These are phyloP conservation scores for Cercospora brassicicola DNA, from an alignment of 2,329 filamentous ascomycete species.

Conservation along the genomic window DNA sequence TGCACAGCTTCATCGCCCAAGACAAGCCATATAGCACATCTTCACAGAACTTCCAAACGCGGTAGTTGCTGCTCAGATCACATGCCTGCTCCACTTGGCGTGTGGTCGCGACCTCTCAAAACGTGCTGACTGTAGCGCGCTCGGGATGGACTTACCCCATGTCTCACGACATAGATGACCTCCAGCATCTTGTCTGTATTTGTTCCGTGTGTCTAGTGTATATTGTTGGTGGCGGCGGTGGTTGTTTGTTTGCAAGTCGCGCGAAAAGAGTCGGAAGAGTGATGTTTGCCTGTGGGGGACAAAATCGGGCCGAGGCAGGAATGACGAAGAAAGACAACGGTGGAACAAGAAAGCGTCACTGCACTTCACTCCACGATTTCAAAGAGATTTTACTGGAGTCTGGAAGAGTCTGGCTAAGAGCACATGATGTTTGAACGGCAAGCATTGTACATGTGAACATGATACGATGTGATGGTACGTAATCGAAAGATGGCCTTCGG, in stretches of 20 bases:
- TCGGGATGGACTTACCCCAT: constrained; percentile 48
- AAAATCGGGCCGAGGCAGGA: constrained; percentile 7
- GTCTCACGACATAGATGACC: constrained; percentile 52
- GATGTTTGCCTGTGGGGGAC: not conserved
- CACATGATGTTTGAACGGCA: no score
- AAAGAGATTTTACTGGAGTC: not conserved
- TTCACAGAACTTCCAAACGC: not conserved
- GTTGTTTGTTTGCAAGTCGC: not conserved
- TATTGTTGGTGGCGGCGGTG: not conserved
- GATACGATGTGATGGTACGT: not conserved
- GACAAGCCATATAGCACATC: not conserved
- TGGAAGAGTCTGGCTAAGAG: not conserved
- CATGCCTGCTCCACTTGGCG: constrained; percentile 9
- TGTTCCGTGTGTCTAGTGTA: not conserved
- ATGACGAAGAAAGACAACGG: not conserved
- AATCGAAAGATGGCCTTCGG: not conserved
- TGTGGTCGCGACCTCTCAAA: not conserved
- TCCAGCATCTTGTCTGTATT: constrained; percentile 42
- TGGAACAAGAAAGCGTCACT: not conserved
- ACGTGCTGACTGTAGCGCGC: not conserved
- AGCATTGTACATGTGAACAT: no score
- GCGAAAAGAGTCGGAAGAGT: constrained; percentile 1
- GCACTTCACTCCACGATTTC: not conserved
- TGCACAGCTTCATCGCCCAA: not conserved
- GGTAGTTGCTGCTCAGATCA: constrained; percentile 5